A percentile compares a stretch with the other conserved stretches of the same genome.
Evolutionary conservation across 306 rosid species (phyloP).

Genomic region (Albizia julibrissin): DNA sequence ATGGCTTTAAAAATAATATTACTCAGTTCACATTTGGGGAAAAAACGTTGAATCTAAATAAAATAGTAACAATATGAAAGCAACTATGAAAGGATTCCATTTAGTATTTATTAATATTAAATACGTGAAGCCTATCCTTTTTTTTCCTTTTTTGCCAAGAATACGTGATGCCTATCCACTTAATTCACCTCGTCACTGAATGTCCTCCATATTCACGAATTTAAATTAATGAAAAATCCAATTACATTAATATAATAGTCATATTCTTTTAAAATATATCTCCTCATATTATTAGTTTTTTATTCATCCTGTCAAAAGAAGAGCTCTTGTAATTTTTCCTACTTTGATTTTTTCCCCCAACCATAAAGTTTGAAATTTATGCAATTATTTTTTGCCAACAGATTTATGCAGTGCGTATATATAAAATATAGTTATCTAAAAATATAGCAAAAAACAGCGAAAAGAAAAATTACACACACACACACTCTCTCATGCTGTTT

Average conservation of each 20-base stretch:
- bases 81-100: slow-evolving; percentile 3
- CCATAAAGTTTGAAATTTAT: background rate
- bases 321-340: background rate
- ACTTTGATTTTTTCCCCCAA: too few relatives aligned
- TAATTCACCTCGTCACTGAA: background rate
- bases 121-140: background rate
- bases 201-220: background rate
- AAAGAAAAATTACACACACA: too few relatives aligned
- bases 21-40: background rate
- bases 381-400: background rate
- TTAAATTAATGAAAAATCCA: background rate
- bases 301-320: background rate
- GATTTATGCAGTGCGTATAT: too few relatives aligned
- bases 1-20: background rate
- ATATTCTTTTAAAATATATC: background rate
- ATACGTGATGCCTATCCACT: background rate
- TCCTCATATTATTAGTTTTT: background rate
- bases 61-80: background rate
- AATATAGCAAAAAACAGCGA: too few relatives aligned
- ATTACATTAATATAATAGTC: background rate
- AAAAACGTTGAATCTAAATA: background rate
- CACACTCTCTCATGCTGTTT: too few relatives aligned
- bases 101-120: background rate
- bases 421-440: too few relatives aligned
- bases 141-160: too few relatives aligned